Conservation (phyloP, 2,329 filamentous ascomycete species). For the Diaporthe batatas region DNA sequence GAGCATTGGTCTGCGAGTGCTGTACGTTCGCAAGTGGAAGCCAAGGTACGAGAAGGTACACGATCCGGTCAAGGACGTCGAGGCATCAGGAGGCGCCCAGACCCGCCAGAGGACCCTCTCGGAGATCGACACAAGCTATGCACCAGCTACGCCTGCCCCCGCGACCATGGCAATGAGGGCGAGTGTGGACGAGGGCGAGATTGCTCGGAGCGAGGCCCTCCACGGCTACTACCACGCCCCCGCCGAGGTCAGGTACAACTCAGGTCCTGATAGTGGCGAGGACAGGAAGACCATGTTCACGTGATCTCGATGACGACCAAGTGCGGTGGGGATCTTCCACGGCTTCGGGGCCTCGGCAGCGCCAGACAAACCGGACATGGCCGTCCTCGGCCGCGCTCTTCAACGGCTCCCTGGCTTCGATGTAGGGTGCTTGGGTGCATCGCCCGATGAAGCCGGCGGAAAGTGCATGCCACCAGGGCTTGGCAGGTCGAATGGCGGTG, state of each 20-base stretch:
- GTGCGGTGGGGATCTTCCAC: neutral
- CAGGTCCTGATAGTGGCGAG: conserved; percentile 1
- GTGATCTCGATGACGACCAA: neutral
- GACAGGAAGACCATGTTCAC: conserved; percentile 26
- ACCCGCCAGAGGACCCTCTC: neutral
- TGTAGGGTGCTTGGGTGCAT: too few relatives aligned
- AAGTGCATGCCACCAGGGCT: neutral
- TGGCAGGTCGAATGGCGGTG: neutral
- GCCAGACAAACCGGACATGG: neutral
- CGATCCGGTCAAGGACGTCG: conserved; percentile 2
- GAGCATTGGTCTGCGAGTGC: neutral
- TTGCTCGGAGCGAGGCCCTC: conserved; percentile 16
- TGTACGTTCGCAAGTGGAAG: conserved; percentile 27
- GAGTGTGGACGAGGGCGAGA: conserved; percentile 23
- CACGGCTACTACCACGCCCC: conserved; percentile 23
- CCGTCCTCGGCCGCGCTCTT: neutral
- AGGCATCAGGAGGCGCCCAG: conserved; percentile 8
- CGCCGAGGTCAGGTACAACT: conserved; percentile 13
- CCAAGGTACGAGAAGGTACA: conserved; percentile 22
- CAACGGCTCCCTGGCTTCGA: neutral
- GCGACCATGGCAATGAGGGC: conserved; percentile 22
- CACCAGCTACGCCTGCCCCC: neutral
- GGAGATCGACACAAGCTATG: conserved; percentile 18
- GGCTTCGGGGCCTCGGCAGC: neutral
- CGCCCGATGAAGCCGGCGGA: neutral